Evolutionary conservation across 345 rosid genomes (phyloP).

Genomic region (Iberis pinnata): DNA sequence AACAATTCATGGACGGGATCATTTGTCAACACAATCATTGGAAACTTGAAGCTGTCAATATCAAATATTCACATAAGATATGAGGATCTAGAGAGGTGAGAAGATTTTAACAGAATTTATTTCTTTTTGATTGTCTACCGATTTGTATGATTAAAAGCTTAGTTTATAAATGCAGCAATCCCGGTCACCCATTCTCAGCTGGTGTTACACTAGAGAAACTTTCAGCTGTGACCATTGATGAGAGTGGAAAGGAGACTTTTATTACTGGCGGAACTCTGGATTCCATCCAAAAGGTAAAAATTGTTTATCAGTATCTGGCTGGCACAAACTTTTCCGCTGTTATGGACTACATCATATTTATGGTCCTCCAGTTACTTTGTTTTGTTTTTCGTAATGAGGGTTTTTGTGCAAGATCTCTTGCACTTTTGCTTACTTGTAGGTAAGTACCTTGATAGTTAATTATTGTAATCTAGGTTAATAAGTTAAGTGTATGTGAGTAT

Average conservation of each 20-base stretch:
- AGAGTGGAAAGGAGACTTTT: slow-evolving; percentile 84
- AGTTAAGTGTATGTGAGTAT: slow-evolving; percentile 8
- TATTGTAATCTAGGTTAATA: slow-evolving; percentile 14
- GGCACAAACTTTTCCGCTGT: slow-evolving; percentile 11
- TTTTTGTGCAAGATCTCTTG: slow-evolving; percentile 18
- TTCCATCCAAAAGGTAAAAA: slow-evolving; percentile 66
- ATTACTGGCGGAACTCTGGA: slow-evolving; percentile 73
- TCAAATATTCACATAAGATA: slow-evolving; percentile 97
- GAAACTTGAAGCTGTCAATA: slow-evolving; percentile 92
- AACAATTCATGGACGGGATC: slow-evolving; percentile 96
- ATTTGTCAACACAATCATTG: slow-evolving; percentile 81
- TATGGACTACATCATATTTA: slow-evolving; percentile 3
- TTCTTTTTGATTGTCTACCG: slow-evolving; percentile 13
- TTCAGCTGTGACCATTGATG: slow-evolving; percentile 86
- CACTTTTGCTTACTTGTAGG: slow-evolving; percentile 1
- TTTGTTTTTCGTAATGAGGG: slow-evolving; percentile 4
- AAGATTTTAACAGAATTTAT: not conserved
- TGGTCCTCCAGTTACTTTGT: slow-evolving; percentile 7
- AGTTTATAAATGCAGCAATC: slow-evolving; percentile 52
- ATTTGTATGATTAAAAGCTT: slow-evolving; percentile 10
- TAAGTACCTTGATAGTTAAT: slow-evolving; percentile 7
- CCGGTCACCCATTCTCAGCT: slow-evolving; percentile 81
- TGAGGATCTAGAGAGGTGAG: slow-evolving; percentile 92
- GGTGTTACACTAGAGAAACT: slow-evolving; percentile 89
- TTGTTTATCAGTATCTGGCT: not conserved